Percentiles rank a stretch among this genome's conserved stretches.
Conservation (phyloP, 2,329 filamentous ascomycete species). For the Dendrostoma leiphaemia region DNA sequence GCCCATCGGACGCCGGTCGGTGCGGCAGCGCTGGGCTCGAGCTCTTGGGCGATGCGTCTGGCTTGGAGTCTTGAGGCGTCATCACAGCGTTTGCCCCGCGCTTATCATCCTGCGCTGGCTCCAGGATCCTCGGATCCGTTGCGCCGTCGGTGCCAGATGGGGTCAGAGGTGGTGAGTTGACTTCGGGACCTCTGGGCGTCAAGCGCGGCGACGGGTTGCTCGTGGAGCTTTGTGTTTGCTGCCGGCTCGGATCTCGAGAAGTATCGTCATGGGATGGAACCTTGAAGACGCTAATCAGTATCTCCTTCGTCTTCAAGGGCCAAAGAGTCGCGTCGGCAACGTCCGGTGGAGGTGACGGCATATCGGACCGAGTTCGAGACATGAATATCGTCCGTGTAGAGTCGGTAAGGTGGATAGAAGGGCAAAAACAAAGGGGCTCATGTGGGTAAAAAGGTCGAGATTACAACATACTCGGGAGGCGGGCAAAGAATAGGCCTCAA, state of each 20-base stretch:
- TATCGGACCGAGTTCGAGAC: background rate
- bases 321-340: background rate
- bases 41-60: slow-evolving; percentile 44
- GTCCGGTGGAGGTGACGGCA: background rate
- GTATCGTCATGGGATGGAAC: slow-evolving; percentile 57
- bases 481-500: slow-evolving; percentile 87
- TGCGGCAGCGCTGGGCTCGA: slow-evolving; percentile 39
- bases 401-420: background rate
- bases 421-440: slow-evolving; percentile 11
- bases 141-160: slow-evolving; percentile 68
- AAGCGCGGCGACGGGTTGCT: slow-evolving; percentile 63
- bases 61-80: slow-evolving; percentile 67
- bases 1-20: slow-evolving; percentile 37
- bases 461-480: slow-evolving; percentile 68
- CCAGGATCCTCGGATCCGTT: slow-evolving; percentile 29
- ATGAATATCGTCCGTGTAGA: no score
- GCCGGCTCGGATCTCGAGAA: slow-evolving; percentile 57
- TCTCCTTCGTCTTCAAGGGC: background rate
- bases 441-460: slow-evolving; percentile 24
- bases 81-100: slow-evolving; percentile 38
- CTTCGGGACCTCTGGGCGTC: slow-evolving; percentile 65
- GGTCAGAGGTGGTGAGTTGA: slow-evolving; percentile 87
- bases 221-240: slow-evolving; percentile 64
- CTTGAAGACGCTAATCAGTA: slow-evolving; percentile 34
- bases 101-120: slow-evolving; percentile 20